phyloP scores from a whole-genome alignment of 2,329 filamentous ascomycete species.

The Ophiostoma sp. region DNA sequence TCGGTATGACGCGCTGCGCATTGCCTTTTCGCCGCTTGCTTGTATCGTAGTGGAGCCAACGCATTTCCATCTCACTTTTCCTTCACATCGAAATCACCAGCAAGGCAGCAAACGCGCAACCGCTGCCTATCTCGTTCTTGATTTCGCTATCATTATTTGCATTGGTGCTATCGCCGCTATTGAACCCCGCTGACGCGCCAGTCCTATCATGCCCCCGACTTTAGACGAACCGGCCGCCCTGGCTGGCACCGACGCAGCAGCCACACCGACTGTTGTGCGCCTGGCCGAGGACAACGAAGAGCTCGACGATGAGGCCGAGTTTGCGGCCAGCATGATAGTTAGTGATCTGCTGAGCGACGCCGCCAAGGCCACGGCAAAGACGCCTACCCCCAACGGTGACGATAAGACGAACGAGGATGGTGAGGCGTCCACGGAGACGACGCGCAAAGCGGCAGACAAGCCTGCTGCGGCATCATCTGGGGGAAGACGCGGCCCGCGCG shows the following conservation, averaged over 20 bases:
- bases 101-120: neutral
- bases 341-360: constrained; percentile 19
- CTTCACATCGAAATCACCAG: neutral
- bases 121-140: neutral
- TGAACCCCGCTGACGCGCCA: neutral
- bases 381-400: neutral
- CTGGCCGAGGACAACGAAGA: constrained; percentile 16
- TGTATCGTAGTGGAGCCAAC: neutral
- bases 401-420: neutral
- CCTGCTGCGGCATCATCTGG: neutral
- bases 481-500: neutral
- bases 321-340: constrained; percentile 15
- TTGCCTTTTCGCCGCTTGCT: neutral
- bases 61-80: neutral
- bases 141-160: neutral
- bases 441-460: neutral
- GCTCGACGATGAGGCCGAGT: constrained; percentile 11
- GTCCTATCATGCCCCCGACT: constrained; percentile 13
- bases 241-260: constrained; percentile 3
- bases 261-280: constrained; percentile 15
- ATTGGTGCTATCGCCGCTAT: neutral
- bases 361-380: constrained; percentile 10
- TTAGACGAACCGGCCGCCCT: neutral
- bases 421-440: too few species aligned
- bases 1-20: neutral